Evolutionary conservation across 2,329 filamentous ascomycete species (phyloP), one percentile per base, ranked within the genome.

Genomic region (Colletotrichum lupini): DNA sequence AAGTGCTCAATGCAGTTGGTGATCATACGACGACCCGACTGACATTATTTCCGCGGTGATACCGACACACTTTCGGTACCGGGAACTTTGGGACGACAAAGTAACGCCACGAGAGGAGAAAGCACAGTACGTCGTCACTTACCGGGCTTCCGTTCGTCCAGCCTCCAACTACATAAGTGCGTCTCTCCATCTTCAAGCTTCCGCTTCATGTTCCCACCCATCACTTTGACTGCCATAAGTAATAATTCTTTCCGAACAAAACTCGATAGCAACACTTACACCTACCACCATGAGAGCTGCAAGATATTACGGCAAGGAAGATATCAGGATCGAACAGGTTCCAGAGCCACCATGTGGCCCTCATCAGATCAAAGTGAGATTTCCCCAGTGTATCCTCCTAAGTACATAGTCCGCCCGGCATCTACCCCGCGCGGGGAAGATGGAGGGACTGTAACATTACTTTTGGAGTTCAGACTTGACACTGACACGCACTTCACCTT

Each of bases 301-400:
- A 28, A 82, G 87, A 76, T 91, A 87, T 76, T 87, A 90, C 77
- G 88, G 88, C 19, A 86, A 85, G 72, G 84, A 87, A 75, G 88
- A 91, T 77, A 85, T 91, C 67, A 82, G 87, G 53, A 84, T 90
- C 75, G 87, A 90, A 75, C 78, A 87, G 74, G 82, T 90, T 30
- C 83, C 84, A 4, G 82, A 84, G 60, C 86, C 87, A 1, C 75
- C 78, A 8, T 87, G 88, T 68, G 82, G 84, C 5, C 80, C 84
- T 9, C 87, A 87, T 2, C 86, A 91, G 78, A 84, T 92, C 75
- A 81, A 74, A 60, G 69, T 74, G 19, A 37, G 37, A 42, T 26
- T 42, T 16, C 12, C 24, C 9, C 16, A 53, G 19, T 56, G 14
- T 22, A 1, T 42, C 63, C 28, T 52, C 28, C 19, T 32, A 6